A percentile compares a stretch with the other conserved stretches of the same genome.
Conservation (phyloP, 345 rosid species). For the Moringa oleifera region DNA sequence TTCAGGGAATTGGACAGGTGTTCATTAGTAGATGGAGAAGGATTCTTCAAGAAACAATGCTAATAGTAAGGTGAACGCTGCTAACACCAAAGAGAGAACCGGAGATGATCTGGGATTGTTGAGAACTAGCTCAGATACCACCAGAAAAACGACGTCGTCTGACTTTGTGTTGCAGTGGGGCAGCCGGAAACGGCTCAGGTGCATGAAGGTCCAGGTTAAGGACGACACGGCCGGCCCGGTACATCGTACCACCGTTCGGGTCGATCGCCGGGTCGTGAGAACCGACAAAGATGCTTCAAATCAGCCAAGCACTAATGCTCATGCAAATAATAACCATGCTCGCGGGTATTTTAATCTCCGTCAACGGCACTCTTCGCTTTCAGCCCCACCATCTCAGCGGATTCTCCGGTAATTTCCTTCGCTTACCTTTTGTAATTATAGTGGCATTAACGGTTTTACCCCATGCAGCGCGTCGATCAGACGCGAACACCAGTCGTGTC, state of each 20-base stretch:
- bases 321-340: constrained; percentile 12
- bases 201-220: constrained; percentile 60
- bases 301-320: constrained; percentile 19
- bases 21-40: constrained; percentile 41
- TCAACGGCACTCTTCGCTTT: constrained; percentile 45
- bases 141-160: constrained; percentile 32
- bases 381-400: constrained; percentile 41
- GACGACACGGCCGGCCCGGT: constrained; percentile 37
- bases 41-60: constrained; percentile 28
- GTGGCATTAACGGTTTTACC: no score
- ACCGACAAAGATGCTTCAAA: constrained; percentile 31
- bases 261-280: constrained; percentile 46
- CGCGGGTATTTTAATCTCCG: constrained; percentile 49
- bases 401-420: constrained; percentile 51
- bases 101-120: constrained; percentile 25
- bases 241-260: constrained; percentile 45
- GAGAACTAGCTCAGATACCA: constrained; percentile 32
- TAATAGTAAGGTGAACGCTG: constrained; percentile 14
- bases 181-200: constrained; percentile 63
- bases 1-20: constrained; percentile 28
- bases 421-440: no score
- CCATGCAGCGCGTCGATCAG: no score
- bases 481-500: no score
- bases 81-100: constrained; percentile 17
- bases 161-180: constrained; percentile 71